Evolutionary conservation across 352 stramenopile genomes (phyloP).

Genomic region (Pythium apleroticum): DNA sequence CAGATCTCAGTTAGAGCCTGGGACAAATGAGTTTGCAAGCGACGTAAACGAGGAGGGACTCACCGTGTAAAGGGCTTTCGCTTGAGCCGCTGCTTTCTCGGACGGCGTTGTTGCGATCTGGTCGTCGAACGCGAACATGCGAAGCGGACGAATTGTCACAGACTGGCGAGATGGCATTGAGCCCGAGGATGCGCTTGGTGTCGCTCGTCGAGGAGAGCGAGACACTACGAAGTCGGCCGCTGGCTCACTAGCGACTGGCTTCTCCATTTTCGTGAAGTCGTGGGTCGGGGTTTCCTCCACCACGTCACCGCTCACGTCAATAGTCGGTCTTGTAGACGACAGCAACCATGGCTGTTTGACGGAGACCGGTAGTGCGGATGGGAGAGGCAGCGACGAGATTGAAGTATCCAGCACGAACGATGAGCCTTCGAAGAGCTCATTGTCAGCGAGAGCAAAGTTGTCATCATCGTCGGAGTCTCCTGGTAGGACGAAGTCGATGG

Average conservation of each 20-base stretch:
- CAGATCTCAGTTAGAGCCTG: background rate
- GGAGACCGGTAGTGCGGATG: background rate
- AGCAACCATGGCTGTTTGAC: constrained; percentile 3
- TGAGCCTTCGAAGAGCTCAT: background rate
- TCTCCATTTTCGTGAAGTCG: background rate
- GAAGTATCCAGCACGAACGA: background rate
- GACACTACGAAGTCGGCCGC: constrained; percentile 18
- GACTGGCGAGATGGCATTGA: constrained; percentile 1
- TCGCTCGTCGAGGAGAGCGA: constrained; percentile 6
- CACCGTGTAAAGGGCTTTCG: constrained; percentile 19
- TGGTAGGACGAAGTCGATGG: background rate
- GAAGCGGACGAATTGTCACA: constrained; percentile 16
- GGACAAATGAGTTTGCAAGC: background rate
- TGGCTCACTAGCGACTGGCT: background rate
- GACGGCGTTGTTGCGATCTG: background rate
- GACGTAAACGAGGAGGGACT: background rate
- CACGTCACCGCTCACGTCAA: background rate
- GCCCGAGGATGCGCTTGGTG: background rate
- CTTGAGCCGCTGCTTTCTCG: constrained; percentile 17
- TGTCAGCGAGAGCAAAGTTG: background rate
- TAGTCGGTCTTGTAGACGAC: background rate
- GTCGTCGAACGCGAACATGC: constrained; percentile 26
- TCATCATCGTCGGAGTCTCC: background rate
- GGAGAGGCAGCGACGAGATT: background rate
- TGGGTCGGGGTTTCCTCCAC: background rate